phyloP scores from a whole-genome alignment of 192 early-diverging fungal species.

The Allomyces macrogynus region DNA sequence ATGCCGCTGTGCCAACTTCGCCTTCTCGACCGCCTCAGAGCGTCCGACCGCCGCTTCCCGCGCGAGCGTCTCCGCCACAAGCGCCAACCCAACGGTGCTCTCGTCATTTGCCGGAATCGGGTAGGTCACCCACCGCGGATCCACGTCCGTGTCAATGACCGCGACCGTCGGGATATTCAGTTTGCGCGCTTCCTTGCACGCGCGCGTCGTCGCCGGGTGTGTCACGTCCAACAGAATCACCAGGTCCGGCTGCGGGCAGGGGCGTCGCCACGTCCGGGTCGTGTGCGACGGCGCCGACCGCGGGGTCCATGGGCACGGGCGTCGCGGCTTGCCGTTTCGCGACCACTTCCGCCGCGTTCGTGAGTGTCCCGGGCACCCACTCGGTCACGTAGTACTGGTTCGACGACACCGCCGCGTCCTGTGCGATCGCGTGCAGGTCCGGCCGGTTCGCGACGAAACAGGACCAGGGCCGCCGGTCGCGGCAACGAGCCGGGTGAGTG shows the following conservation, averaged over 20 bases:
- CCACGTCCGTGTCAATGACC: constrained; percentile 77
- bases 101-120: constrained; percentile 93
- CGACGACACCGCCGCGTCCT: constrained; percentile 54
- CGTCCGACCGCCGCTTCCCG: constrained; percentile 43
- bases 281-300: too few relatives aligned
- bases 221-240: constrained; percentile 51
- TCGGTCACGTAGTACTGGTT: constrained; percentile 61
- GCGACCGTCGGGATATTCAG: constrained; percentile 72
- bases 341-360: constrained; percentile 53
- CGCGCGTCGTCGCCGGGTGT: neutral
- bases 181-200: constrained; percentile 36
- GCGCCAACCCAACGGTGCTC: constrained; percentile 46
- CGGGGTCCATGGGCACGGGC: too few relatives aligned
- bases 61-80: constrained; percentile 64
- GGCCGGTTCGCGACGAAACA: constrained; percentile 70
- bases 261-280: constrained; percentile 10
- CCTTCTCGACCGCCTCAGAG: neutral
- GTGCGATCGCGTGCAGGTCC: constrained; percentile 36
- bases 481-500: constrained; percentile 47
- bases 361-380: constrained; percentile 78
- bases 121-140: constrained; percentile 66
- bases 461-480: constrained; percentile 52
- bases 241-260: constrained; percentile 54
- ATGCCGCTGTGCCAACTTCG: too few relatives aligned
- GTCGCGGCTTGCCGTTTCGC: constrained; percentile 29